These are phyloP conservation scores for Eutrema heterophyllum DNA, from an alignment of 345 rosid genomes.

Conservation along the genomic window DNA sequence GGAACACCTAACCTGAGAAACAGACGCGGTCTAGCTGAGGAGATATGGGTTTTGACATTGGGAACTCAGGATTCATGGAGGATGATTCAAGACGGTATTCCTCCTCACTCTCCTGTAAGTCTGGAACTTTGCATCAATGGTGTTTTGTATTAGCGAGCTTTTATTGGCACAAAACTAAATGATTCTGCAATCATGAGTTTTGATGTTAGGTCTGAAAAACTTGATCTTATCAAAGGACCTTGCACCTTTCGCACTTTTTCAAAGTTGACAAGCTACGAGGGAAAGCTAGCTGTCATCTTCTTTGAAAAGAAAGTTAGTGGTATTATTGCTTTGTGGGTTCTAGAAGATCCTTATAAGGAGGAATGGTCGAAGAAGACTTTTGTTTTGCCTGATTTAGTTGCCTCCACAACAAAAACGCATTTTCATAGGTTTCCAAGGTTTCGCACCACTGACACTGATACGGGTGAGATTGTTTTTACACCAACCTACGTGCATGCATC, in stretches of 20 bases:
- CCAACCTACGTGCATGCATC: not conserved
- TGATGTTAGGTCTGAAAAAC: constrained; percentile 9
- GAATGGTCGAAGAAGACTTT: constrained; percentile 1
- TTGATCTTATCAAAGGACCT: not conserved
- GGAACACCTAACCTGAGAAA: too few species aligned
- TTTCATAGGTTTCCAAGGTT: not conserved
- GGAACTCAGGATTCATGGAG: not conserved
- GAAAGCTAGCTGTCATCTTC: not conserved
- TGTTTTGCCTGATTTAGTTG: not conserved
- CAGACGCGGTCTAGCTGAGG: not conserved
- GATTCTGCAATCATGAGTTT: not conserved
- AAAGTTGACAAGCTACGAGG: not conserved
- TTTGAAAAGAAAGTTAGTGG: not conserved
- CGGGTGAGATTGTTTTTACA: not conserved
- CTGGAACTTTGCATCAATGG: not conserved
- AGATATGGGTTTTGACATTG: not conserved
- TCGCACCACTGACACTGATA: not conserved
- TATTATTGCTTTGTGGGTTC: not conserved
- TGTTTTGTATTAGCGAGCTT: not conserved
- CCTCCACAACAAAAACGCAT: not conserved
- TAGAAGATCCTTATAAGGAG: not conserved
- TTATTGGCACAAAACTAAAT: not conserved
- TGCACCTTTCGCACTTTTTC: not conserved
- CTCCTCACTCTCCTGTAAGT: not conserved
- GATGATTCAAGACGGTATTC: not conserved